A percentile compares a stretch with the other conserved stretches of the same genome.
These are phyloP conservation scores for Capronia americana DNA, from an alignment of 2,329 filamentous ascomycete genomes.

Conservation along the genomic window DNA sequence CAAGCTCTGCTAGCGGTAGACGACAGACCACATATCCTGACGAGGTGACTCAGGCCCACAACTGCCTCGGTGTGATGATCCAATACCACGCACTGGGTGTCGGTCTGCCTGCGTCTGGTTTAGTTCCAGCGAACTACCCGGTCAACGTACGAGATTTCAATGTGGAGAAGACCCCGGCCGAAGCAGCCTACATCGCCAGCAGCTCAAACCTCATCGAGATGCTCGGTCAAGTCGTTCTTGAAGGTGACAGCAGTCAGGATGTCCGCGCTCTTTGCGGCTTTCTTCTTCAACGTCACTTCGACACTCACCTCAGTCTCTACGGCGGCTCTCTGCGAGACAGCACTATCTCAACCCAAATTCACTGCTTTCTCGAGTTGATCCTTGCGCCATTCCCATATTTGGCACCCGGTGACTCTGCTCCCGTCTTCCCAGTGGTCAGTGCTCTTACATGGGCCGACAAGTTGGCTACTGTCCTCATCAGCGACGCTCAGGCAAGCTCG, in stretches of 20 bases:
- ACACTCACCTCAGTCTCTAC: not conserved
- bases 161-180: not conserved
- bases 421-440: not conserved
- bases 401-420: not conserved
- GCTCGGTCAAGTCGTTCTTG: slow-evolving; percentile 1
- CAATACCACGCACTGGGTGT: slow-evolving; percentile 27
- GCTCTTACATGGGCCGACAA: slow-evolving; percentile 7
- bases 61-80: not conserved
- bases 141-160: not conserved
- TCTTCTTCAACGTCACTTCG: slow-evolving; percentile 2
- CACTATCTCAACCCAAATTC: slow-evolving; percentile 4
- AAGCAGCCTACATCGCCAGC: slow-evolving; percentile 13
- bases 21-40: slow-evolving; percentile 4
- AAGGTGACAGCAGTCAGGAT: not conserved
- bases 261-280: not conserved
- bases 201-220: slow-evolving; percentile 9
- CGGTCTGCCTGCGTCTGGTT: slow-evolving; percentile 15
- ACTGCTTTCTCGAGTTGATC: slow-evolving; percentile 11
- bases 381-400: not conserved
- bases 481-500: slow-evolving; percentile 1
- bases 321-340: not conserved
- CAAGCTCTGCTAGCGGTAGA: not conserved
- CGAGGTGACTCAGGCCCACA: slow-evolving; percentile 15
- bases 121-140: not conserved
- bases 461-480: slow-evolving; percentile 11